phyloP scores from a whole-genome alignment of 805 yeast species.

The Kodamaea sagamina region DNA sequence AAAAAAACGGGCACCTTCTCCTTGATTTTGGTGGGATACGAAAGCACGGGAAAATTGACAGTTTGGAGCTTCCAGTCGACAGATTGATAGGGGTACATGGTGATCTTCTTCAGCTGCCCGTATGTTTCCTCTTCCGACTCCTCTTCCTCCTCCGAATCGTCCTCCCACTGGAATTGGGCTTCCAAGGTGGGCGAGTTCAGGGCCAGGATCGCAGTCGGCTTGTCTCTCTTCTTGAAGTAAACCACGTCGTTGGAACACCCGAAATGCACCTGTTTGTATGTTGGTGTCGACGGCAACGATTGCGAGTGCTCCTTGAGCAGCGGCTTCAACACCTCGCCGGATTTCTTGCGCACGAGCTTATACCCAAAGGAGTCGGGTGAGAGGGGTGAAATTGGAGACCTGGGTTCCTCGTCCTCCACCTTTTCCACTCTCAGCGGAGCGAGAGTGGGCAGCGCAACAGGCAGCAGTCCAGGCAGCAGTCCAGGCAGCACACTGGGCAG shows the following conservation, averaged over 20 bases:
- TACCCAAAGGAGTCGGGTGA: constrained; percentile 14
- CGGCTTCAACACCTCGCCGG: constrained; percentile 84
- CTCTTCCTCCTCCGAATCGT: constrained; percentile 17
- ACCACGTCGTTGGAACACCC: constrained; percentile 67
- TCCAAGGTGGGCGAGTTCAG: constrained; percentile 53
- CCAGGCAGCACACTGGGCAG: constrained; percentile 1
- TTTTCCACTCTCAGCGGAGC: constrained; percentile 1
- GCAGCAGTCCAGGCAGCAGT: constrained; percentile 7
- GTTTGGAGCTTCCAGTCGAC: constrained; percentile 48
- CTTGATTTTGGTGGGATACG: constrained; percentile 48
- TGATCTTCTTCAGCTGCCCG: constrained; percentile 4
- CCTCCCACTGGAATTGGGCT: constrained; percentile 1
- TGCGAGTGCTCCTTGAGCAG: constrained; percentile 55
- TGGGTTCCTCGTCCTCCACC: not conserved
- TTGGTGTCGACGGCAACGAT: constrained; percentile 53
- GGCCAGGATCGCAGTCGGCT: constrained; percentile 76
- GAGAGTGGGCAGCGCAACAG: not conserved
- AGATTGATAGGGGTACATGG: constrained; percentile 12
- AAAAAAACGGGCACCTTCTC: constrained; percentile 52
- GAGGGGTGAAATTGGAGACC: not conserved
- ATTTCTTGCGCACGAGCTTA: constrained; percentile 70
- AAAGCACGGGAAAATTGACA: constrained; percentile 45
- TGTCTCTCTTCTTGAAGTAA: constrained; percentile 70
- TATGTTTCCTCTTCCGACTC: constrained; percentile 14
- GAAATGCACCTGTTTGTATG: constrained; percentile 76